Base-by-base conservation (phyloP, 2,329 filamentous ascomycete genomes). In the Fusarium cyanostomum region DNA sequence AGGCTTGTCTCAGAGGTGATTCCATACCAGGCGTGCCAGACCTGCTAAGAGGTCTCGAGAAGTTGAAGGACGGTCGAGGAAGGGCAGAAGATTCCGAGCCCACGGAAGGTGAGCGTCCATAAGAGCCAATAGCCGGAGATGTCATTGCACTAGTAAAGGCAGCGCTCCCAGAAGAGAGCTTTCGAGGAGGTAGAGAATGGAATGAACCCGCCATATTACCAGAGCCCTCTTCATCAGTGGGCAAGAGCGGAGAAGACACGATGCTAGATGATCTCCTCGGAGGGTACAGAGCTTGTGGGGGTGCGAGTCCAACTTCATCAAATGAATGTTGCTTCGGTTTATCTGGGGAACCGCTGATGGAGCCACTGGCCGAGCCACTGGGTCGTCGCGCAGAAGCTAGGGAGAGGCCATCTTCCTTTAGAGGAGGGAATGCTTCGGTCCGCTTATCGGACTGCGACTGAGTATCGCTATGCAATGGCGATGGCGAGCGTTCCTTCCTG, bases 21-120 rank as follows among this genome's bases (percentile, higher is more conserved):
- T 89, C 86, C 66, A 83, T 78, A 39, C 71, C 78, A 13, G 86
- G 86, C 11, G 84, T 88, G 60, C 87, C 87, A 59, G 88, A 85
- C 72, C 89, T 84, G 75, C 94, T 97, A 59, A 96, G 79, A 0
- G 95, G 95, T 38, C 95, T 86, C 1, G 95, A 98, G 75, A 98
- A 98, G 77, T 99, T 98, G 78, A 96, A 94, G 0, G 91, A 87
- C 1, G 92, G 91, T 13, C 89, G 86, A 11, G 89, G 87, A 31
- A 93, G 72, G 9, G 84, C 83, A 2, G 93, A 96, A 46, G 86
- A 86, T 61, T 97, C 92, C 1, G 94, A 98, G 60, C 88, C 89
- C 33, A 92, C 84, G 0, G 95, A 98, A 2, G 93, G 92, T 1
- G 94, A 96, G 70, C 93, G 86, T 56, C 88, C 86, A 69, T 89